Conservation (phyloP, 108 stramenopile genomes). For the Pseudonitzschia multiseries region DNA sequence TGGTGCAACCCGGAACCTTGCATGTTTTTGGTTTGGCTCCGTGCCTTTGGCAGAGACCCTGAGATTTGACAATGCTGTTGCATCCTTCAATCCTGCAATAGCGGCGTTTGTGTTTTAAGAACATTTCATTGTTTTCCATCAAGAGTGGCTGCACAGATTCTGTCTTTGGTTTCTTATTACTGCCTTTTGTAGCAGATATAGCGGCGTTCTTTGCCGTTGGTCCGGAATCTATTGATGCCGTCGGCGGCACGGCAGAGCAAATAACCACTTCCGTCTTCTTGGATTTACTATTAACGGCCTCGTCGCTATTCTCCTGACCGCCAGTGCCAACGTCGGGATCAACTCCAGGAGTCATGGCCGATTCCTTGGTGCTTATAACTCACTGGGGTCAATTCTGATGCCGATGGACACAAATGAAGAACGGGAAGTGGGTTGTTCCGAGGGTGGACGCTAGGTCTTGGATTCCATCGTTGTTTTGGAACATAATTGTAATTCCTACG, state of each 20-base stretch:
- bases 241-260: not conserved
- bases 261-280: not conserved
- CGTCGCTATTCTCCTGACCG: not conserved
- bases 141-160: not conserved
- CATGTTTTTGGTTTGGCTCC: slow-evolving; percentile 59
- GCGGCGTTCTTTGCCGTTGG: not conserved
- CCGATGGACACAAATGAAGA: not conserved
- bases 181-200: not conserved
- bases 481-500: too few species aligned
- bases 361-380: not conserved
- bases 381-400: not conserved
- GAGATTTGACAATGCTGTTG: slow-evolving; percentile 65
- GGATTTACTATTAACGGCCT: not conserved
- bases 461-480: not conserved
- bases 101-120: slow-evolving; percentile 59
- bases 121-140: not conserved
- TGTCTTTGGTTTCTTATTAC: not conserved
- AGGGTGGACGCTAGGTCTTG: not conserved
- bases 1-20: slow-evolving; percentile 48
- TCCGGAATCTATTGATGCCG: not conserved
- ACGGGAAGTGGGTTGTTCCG: not conserved
- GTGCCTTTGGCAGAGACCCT: slow-evolving; percentile 63
- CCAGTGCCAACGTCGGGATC: not conserved
- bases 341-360: not conserved
- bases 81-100: slow-evolving; percentile 59